These are phyloP conservation scores for Proliferodiscus dingleyae DNA, from an alignment of 2,329 filamentous ascomycete species.

Conservation along the genomic window DNA sequence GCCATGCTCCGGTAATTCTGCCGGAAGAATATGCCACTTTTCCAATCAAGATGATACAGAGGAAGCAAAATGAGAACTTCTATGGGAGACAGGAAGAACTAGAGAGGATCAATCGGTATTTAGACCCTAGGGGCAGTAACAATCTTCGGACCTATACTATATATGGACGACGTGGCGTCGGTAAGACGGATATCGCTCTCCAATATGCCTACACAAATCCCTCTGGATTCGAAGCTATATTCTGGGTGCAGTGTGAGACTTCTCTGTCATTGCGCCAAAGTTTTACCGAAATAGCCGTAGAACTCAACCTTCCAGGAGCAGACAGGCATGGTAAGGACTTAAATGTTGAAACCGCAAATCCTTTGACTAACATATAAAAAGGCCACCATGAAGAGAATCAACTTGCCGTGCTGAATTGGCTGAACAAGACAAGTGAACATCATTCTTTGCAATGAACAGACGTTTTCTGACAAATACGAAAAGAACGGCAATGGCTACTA, in stretches of 20 bases:
- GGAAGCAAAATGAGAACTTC: slow-evolving; percentile 13
- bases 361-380: slow-evolving; percentile 2
- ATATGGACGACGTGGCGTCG: slow-evolving; percentile 26
- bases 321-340: slow-evolving; percentile 9
- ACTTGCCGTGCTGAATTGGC: slow-evolving; percentile 15
- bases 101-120: slow-evolving; percentile 17
- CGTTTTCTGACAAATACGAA: not conserved
- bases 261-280: slow-evolving; percentile 23
- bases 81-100: slow-evolving; percentile 22
- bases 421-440: slow-evolving; percentile 15
- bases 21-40: slow-evolving; percentile 15
- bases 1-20: slow-evolving; percentile 6
- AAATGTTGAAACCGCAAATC: not conserved
- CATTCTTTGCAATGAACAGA: not conserved
- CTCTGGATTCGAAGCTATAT: slow-evolving; percentile 24
- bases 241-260: slow-evolving; percentile 27
- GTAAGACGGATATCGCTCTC: slow-evolving; percentile 23
- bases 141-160: slow-evolving; percentile 23
- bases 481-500: slow-evolving; percentile 15
- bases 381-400: slow-evolving; percentile 16
- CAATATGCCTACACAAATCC: slow-evolving; percentile 21
- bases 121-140: slow-evolving; percentile 6
- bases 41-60: slow-evolving; percentile 8
- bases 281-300: slow-evolving; percentile 26
- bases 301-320: slow-evolving; percentile 23